Evolutionary conservation across 495 filamentous ascomycete species (phyloP).

Genomic region (Talaromyces ruber): DNA sequence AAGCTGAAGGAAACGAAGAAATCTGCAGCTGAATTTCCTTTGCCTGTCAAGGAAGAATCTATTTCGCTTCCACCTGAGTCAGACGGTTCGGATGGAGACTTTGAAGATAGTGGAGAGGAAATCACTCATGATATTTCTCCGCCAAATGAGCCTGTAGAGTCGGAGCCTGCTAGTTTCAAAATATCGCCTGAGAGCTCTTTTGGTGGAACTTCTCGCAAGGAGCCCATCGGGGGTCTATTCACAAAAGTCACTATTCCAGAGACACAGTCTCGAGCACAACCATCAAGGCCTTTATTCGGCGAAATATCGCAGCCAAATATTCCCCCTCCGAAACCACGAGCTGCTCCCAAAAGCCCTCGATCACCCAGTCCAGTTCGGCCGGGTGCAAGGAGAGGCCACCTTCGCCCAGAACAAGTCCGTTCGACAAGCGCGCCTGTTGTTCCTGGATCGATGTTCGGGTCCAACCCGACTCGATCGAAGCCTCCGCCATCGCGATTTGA

Average conservation of each 20-base stretch:
- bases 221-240: constrained; percentile 34
- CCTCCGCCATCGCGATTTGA: constrained; percentile 5
- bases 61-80: constrained; percentile 22
- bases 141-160: constrained; percentile 27
- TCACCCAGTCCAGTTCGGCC: constrained; percentile 72
- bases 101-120: constrained; percentile 16
- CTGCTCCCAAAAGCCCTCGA: constrained; percentile 49
- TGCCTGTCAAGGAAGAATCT: constrained; percentile 12
- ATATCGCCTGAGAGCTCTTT: constrained; percentile 62
- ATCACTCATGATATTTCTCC: constrained; percentile 59
- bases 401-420: constrained; percentile 43
- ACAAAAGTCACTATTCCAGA: constrained; percentile 20
- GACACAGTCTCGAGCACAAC: constrained; percentile 10
- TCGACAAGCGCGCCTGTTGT: constrained; percentile 49
- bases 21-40: constrained; percentile 10
- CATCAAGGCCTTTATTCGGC: constrained; percentile 50
- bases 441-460: constrained; percentile 26
- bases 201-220: constrained; percentile 31
- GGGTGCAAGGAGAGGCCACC: constrained; percentile 31
- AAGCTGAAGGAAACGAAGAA: constrained; percentile 16
- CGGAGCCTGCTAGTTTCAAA: constrained; percentile 38
- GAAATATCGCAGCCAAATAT: constrained; percentile 49
- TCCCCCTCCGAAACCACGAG: constrained; percentile 45
- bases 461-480: constrained; percentile 25
- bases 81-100: constrained; percentile 22